Conservation (phyloP, 1,284 basidiomycete species). For the Mycena sp. region DNA sequence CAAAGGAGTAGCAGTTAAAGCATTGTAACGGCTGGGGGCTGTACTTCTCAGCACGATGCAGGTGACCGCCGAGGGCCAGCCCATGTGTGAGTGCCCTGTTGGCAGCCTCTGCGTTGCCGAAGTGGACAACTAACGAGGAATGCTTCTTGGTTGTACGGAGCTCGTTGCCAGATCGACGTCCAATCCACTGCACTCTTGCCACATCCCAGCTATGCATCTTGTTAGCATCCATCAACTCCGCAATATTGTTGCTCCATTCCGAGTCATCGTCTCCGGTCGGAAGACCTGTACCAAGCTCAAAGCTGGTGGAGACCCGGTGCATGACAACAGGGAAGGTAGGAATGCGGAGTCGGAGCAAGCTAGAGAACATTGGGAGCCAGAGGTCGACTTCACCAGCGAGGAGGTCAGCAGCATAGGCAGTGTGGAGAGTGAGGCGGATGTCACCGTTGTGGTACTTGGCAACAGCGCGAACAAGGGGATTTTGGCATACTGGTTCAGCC, state of each 20-base stretch:
- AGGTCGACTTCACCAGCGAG: neutral
- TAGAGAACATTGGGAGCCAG: constrained; percentile 5
- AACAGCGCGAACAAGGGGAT: neutral
- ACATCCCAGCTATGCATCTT: neutral
- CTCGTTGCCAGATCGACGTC: neutral
- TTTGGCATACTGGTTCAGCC: too few relatives aligned
- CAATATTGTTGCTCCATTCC: neutral
- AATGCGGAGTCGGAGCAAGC: neutral
- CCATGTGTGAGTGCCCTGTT: too few relatives aligned
- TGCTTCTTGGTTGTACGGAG: neutral
- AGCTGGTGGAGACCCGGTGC: neutral
- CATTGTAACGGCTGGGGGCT: neutral
- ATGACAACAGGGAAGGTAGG: neutral
- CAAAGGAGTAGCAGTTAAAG: too few relatives aligned
- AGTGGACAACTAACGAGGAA: neutral
- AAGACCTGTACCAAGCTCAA: neutral
- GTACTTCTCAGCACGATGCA: too few relatives aligned
- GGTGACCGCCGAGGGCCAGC: too few relatives aligned
- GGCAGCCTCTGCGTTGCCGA: neutral
- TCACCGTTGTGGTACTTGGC: neutral
- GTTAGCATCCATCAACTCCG: neutral
- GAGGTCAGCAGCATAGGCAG: neutral
- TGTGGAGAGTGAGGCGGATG: neutral
- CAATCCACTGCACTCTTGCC: neutral
- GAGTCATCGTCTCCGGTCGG: neutral